These are phyloP conservation scores for Cordyceps cicadae DNA, from an alignment of 2,329 filamentous ascomycete genomes.

Conservation along the genomic window DNA sequence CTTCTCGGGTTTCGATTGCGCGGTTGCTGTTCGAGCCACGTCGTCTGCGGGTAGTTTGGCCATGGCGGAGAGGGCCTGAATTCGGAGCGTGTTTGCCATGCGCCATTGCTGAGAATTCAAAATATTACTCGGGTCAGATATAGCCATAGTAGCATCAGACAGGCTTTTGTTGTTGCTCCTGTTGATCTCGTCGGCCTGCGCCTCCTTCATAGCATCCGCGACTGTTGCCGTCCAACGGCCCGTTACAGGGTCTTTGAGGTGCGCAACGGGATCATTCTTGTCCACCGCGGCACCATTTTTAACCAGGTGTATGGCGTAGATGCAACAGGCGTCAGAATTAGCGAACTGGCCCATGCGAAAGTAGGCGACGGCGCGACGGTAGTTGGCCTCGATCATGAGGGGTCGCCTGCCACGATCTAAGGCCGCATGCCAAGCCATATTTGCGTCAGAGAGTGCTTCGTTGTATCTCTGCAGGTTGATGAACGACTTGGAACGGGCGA, in stretches of 20 bases:
- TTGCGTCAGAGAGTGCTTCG: slow-evolving; percentile 61
- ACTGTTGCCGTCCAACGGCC: slow-evolving; percentile 40
- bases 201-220: slow-evolving; percentile 22
- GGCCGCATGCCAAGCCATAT: slow-evolving; percentile 55
- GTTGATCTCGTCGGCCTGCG: slow-evolving; percentile 25
- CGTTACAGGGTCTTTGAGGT: slow-evolving; percentile 29
- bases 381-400: slow-evolving; percentile 71
- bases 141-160: background rate
- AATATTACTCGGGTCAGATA: background rate
- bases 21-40: slow-evolving; percentile 37
- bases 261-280: slow-evolving; percentile 22
- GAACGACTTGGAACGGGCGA: slow-evolving; percentile 73
- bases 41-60: slow-evolving; percentile 36
- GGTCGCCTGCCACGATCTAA: slow-evolving; percentile 63
- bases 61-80: slow-evolving; percentile 39
- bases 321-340: slow-evolving; percentile 65
- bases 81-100: slow-evolving; percentile 37
- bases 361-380: slow-evolving; percentile 68
- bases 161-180: slow-evolving; percentile 7
- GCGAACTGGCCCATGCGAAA: slow-evolving; percentile 63
- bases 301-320: slow-evolving; percentile 41
- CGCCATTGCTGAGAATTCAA: slow-evolving; percentile 24
- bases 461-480: slow-evolving; percentile 53
- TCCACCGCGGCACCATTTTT: slow-evolving; percentile 25
- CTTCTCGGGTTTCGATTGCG: slow-evolving; percentile 23